Percentiles rank a stretch among this genome's conserved stretches.
These are phyloP conservation scores for Lyophyllum decastes DNA, from an alignment of 768 basidiomycete species.

Conservation along the genomic window DNA sequence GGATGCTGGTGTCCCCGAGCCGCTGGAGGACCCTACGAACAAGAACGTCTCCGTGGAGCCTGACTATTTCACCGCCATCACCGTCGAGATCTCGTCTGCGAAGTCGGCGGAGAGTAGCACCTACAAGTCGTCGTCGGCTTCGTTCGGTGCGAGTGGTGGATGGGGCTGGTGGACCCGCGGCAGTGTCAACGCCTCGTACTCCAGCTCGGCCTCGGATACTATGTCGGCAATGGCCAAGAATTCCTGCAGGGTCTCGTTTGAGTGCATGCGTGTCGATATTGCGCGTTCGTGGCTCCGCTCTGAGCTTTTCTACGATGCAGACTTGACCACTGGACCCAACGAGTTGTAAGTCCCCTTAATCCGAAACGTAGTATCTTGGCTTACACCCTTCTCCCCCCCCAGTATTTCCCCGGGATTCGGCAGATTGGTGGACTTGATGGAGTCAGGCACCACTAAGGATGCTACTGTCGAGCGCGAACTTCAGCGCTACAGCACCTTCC, in stretches of 20 bases:
- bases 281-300: conserved; percentile 4
- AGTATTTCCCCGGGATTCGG: conserved; percentile 9
- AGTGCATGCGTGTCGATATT: conserved; percentile 11
- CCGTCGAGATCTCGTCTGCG: background rate
- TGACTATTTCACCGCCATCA: conserved; percentile 8
- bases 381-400: background rate
- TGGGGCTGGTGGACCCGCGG: background rate
- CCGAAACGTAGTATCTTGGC: too few species aligned
- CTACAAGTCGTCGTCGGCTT: background rate
- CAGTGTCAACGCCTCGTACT: background rate
- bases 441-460: background rate
- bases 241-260: conserved; percentile 4
- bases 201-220: background rate
- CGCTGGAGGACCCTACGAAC: too few species aligned
- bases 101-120: background rate
- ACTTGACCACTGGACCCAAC: background rate
- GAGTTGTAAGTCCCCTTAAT: background rate
- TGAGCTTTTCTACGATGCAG: conserved; percentile 7
- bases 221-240: conserved; percentile 4
- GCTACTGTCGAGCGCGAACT: background rate
- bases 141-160: background rate
- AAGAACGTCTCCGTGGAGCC: background rate
- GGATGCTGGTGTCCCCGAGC: too few species aligned
- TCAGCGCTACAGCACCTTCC: conserved; percentile 9
- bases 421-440: conserved; percentile 3